These are phyloP conservation scores for Coemansia asiatica DNA, from an alignment of 192 early-diverging fungal species.

Conservation along the genomic window DNA sequence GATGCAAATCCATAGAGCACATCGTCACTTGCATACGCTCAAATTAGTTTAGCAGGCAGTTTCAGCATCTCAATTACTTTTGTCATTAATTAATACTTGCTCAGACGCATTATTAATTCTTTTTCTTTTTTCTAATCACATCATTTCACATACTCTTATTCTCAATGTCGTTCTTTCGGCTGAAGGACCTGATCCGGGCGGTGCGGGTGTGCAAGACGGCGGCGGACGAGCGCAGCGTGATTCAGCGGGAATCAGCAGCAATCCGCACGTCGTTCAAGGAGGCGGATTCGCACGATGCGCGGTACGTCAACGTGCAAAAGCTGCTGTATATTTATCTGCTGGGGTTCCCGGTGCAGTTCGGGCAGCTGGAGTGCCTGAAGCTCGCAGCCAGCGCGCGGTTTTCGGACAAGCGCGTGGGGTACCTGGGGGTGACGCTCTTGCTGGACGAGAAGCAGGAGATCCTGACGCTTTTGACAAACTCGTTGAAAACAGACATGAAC, in stretches of 20 bases:
- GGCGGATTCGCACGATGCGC: conserved; percentile 80
- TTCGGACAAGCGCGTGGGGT: conserved; percentile 97
- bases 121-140: too few relatives aligned
- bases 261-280: conserved; percentile 98
- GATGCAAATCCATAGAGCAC: too few relatives aligned
- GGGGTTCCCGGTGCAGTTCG: conserved; percentile 98
- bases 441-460: conserved; percentile 98
- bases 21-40: too few relatives aligned
- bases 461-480: conserved; percentile 96
- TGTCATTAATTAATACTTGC: too few relatives aligned
- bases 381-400: conserved; percentile 90
- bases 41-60: too few relatives aligned
- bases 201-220: conserved; percentile 98
- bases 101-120: too few relatives aligned
- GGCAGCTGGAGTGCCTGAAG: conserved; percentile 99
- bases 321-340: conserved; percentile 98
- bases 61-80: too few relatives aligned
- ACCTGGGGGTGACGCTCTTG: conserved; percentile 95
- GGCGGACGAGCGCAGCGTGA: conserved; percentile 96
- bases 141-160: too few relatives aligned
- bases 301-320: conserved; percentile 95
- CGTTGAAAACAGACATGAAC: conserved; percentile 94
- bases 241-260: conserved; percentile 91
- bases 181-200: conserved; percentile 91
- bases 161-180: conserved; percentile 56